Base-by-base conservation (phyloP, 75 land plant genomes). In the Chamaecyparis obtusa region DNA sequence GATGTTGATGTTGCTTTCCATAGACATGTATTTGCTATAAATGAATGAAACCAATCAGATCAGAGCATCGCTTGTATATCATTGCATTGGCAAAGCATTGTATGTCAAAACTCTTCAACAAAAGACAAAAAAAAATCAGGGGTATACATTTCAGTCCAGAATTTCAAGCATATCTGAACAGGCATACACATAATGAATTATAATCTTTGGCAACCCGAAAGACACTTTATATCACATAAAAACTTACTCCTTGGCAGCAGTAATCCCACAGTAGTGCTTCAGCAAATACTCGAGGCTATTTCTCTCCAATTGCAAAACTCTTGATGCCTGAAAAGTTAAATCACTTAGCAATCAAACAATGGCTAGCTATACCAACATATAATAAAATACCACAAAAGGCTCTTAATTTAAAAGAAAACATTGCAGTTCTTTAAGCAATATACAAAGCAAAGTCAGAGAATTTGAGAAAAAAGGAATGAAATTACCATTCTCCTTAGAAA, bases 191-290 rank as follows among this genome's bases (percentile, higher is more conserved):
- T 3, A 76, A 72, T 2, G 2, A 1, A 39, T 39, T 39, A 39
- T 88, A 86, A 1, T 57, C 37, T n/a, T n/a, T 33, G 56, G 55
- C 16, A 14, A 11, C 55, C 13, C 14, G 2, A 51, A 51, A 51
- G 16, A 10, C 5, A 57, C 75, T 67, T 27, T 6, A 74, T 13
- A 74, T 11, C 0, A 86, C 7, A 57, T 6, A n/a, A 93, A 84
- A 3, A 82, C 85, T 43, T 88, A 96, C 99, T 98, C 96, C 91
- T 98, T 98, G 88, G 96, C 96, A 21, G 99, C 96, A 87, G 89
- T 88, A 33, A 98, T 92, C n/a, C 88, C 94, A 94, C 99, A 95
- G 84, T 90, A 95, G 83, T 94, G 93, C 85, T 92, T 85, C 64
- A 98, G 87, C 64, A 98, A 94, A 88, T 89, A 91, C 85, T 96